Evolutionary conservation across 164 flowering plant species (phyloP).

Genomic region (Akebia trifoliata): DNA sequence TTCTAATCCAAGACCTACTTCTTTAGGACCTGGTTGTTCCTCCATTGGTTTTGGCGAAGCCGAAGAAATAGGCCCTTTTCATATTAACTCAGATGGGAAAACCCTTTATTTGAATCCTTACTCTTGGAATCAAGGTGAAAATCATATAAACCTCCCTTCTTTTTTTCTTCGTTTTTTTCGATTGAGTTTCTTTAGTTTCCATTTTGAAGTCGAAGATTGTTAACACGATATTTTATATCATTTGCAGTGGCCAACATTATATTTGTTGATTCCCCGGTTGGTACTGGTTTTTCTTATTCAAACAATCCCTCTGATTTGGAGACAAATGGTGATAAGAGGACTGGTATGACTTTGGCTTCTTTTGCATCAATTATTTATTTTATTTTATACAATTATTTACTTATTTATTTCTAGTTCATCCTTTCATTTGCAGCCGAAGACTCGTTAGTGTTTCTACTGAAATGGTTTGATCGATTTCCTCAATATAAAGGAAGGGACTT

Average conservation of each 20-base stretch:
- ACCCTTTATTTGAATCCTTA: slow-evolving; percentile 72
- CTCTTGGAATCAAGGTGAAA: slow-evolving; percentile 85
- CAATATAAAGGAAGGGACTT: slow-evolving; percentile 16
- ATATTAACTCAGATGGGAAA: slow-evolving; percentile 70
- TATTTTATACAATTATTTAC: not conserved
- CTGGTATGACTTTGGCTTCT: slow-evolving; percentile 35
- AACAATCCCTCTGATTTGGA: slow-evolving; percentile 55
- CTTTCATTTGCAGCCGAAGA: slow-evolving; percentile 9
- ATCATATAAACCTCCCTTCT: not conserved
- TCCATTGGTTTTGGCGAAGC: slow-evolving; percentile 89
- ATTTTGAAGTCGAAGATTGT: not conserved
- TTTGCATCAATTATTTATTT: not conserved
- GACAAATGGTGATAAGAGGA: slow-evolving; percentile 67
- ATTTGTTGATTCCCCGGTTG: slow-evolving; percentile 79
- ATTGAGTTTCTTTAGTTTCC: not conserved
- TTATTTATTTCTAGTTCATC: not conserved
- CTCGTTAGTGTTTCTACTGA: slow-evolving; percentile 9
- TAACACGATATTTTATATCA: not conserved
- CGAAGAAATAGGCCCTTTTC: slow-evolving; percentile 96
- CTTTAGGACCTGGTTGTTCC: slow-evolving; percentile 92
- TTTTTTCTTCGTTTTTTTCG: not conserved
- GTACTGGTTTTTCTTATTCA: slow-evolving; percentile 82
- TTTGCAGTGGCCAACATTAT: slow-evolving; percentile 73
- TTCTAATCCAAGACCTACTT: slow-evolving; percentile 4
- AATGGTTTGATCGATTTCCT: slow-evolving; percentile 18